Evolutionary conservation across 371 early-diverging fungal species (phyloP).

Genomic region (Cokeromyces recurvatus): DNA sequence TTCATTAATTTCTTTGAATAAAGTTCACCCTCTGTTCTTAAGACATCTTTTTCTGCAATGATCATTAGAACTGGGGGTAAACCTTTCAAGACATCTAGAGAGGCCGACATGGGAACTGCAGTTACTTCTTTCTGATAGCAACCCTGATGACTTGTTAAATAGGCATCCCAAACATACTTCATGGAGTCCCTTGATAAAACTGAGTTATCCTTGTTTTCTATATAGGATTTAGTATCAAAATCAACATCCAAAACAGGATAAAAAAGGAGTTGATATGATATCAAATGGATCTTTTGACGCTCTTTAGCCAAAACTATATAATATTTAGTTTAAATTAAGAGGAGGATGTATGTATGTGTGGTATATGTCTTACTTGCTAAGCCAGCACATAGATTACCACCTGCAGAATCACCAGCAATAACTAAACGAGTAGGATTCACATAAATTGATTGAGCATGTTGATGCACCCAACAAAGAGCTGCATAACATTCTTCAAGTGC

Average conservation of each 20-base stretch:
- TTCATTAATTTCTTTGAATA: conserved; percentile 20
- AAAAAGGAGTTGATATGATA: conserved; percentile 24
- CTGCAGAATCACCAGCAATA: conserved; percentile 32
- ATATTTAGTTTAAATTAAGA: not conserved
- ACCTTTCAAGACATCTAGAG: conserved; percentile 22
- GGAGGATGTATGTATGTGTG: not conserved
- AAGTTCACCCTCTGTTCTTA: conserved; percentile 34
- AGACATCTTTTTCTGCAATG: conserved; percentile 29
- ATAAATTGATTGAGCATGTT: conserved; percentile 11
- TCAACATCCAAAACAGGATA: conserved; percentile 23
- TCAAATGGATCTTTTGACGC: conserved; percentile 11
- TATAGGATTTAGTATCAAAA: conserved; percentile 20
- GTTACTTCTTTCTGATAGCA: not conserved
- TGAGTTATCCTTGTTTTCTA: conserved; percentile 4
- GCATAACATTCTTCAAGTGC: conserved; percentile 30
- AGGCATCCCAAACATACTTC: conserved; percentile 18
- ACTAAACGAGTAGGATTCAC: conserved; percentile 22
- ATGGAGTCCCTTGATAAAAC: conserved; percentile 9
- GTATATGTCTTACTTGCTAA: conserved; percentile 14
- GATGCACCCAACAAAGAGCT: conserved; percentile 21
- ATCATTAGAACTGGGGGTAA: conserved; percentile 32
- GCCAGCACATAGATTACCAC: conserved; percentile 30
- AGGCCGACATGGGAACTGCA: conserved; percentile 14
- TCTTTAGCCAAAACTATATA: conserved; percentile 26
- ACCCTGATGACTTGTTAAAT: conserved; percentile 5